Base-by-base conservation (phyloP, 2,329 filamentous ascomycete species). In the Diplodia sapinea region DNA sequence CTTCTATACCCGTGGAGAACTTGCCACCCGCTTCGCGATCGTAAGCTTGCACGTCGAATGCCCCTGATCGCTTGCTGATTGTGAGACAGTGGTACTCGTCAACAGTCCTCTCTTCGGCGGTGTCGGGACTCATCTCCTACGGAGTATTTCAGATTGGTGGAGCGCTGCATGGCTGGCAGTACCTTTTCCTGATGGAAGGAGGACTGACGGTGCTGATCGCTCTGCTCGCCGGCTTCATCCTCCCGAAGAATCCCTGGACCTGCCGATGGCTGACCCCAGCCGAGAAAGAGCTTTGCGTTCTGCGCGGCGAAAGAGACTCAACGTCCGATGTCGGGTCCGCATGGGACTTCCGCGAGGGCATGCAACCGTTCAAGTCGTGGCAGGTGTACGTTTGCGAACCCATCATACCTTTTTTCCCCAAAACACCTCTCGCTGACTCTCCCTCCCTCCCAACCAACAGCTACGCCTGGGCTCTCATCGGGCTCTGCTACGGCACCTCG, bases 121-220 rank as follows among this genome's bases (percentile, higher is more conserved):
- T 68, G 17, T 51, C 52, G 8, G 67, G 67, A 4, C 47, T 68
- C n/a, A 66, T 68, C 9, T 66, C 67, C 1, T 82, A 80, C 64
- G 80, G 77, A 1, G 75, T 81, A 33, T 82, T 83, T 69, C 78
- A 76, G 31, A 76, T 82, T 49, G 67, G 77, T 9, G 76, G 76
- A 1, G 68, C 71, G 0, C 67, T 81, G 1, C 74, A 77, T 6
- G 72, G 74, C 61, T 83, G 81, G 81, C 78, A 82, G 67, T 79
- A 82, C 47, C 78, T 84, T 1, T 83, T 84, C 68, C 72, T 84
- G 56, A 78, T 82, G 11, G 81, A 84, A 69, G 82, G 81, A 0
- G 61, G 70, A 1, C 71, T 79, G 9, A 84, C 82, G 0, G 68
- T 81, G 0, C 15, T 77, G 13, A 73, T 81, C 13, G 80, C 77